phyloP scores from a whole-genome alignment of 2,329 filamentous ascomycete species.

The Diaporthe sp. region DNA sequence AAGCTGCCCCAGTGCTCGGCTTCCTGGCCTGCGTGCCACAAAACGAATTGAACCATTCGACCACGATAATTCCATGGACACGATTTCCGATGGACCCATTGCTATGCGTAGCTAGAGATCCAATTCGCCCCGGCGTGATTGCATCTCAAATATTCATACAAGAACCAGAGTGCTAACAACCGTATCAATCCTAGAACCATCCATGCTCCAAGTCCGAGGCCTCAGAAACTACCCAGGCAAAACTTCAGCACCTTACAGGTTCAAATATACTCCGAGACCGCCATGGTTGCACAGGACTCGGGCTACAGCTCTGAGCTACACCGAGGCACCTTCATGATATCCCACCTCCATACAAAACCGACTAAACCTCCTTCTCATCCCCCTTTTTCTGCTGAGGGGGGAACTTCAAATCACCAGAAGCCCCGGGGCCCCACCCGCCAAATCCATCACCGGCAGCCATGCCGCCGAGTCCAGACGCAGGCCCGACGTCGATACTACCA shows the following conservation, averaged over 20 bases:
- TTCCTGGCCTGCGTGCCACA: not conserved
- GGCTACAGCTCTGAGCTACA: not conserved
- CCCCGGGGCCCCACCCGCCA: slow-evolving; percentile 4
- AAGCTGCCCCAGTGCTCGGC: not conserved
- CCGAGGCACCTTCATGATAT: not conserved
- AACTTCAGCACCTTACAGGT: fast-evolving
- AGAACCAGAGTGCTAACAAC: not conserved
- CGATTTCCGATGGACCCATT: too few species aligned
- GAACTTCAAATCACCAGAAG: slow-evolving; percentile 1
- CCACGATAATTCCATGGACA: too few species aligned
- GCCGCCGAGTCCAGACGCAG: slow-evolving; percentile 48
- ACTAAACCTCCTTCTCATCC: not conserved
- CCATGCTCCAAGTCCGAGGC: fast-evolving
- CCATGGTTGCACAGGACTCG: not conserved
- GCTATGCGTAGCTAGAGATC: not conserved
- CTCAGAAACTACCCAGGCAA: not conserved
- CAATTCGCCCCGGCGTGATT: not conserved
- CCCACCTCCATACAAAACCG: not conserved
- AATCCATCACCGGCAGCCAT: slow-evolving; percentile 40
- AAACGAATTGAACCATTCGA: too few species aligned
- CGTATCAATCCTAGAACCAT: not conserved
- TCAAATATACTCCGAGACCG: not conserved
- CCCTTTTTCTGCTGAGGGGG: not conserved
- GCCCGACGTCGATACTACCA: slow-evolving; percentile 49
- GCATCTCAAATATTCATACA: not conserved